Percentiles rank a stretch among this genome's conserved stretches.
Conservation (phyloP, 192 early-diverging fungal species). For the Coemansia sp. region DNA sequence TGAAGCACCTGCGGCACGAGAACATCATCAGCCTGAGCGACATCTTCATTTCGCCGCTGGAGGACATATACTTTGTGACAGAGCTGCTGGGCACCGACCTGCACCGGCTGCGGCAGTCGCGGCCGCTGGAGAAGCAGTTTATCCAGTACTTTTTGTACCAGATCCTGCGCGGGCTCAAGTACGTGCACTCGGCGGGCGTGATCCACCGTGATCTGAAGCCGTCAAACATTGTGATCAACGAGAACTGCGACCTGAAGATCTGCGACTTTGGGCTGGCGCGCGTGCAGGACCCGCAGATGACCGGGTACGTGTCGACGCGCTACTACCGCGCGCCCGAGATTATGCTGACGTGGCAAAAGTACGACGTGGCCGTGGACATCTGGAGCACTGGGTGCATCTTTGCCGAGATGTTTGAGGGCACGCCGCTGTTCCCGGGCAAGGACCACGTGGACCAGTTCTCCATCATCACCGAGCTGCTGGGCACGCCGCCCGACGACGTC, state of each 20-base stretch:
- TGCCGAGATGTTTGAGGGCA: constrained; percentile 95
- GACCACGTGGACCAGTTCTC: constrained; percentile 96
- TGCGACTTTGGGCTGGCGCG: constrained; percentile 97
- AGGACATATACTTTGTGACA: constrained; percentile 98
- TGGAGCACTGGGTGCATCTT: constrained; percentile 96
- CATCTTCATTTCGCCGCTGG: constrained; percentile 90
- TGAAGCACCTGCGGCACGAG: constrained; percentile 91
- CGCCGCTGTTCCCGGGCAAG: constrained; percentile 92
- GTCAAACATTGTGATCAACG: constrained; percentile 94
- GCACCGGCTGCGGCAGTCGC: constrained; percentile 84
- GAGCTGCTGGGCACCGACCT: constrained; percentile 95
- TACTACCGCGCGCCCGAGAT: constrained; percentile 99
- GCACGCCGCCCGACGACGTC: constrained; percentile 89
- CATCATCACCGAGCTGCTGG: constrained; percentile 88
- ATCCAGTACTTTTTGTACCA: constrained; percentile 99
- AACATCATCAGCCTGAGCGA: constrained; percentile 94
- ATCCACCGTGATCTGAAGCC: constrained; percentile 97
- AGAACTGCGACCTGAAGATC: constrained; percentile 98
- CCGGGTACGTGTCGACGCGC: constrained; percentile 95
- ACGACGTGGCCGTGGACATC: constrained; percentile 94
- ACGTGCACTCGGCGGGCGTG: constrained; percentile 94
- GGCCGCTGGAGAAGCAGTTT: constrained; percentile 91
- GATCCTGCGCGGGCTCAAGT: constrained; percentile 89
- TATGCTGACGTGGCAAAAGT: constrained; percentile 97
- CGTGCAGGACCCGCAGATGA: constrained; percentile 94